Percentiles rank a stretch among this genome's conserved stretches.
phyloP scores from a whole-genome alignment of 1,284 basidiomycete genomes.

The Trametes pubescens region DNA sequence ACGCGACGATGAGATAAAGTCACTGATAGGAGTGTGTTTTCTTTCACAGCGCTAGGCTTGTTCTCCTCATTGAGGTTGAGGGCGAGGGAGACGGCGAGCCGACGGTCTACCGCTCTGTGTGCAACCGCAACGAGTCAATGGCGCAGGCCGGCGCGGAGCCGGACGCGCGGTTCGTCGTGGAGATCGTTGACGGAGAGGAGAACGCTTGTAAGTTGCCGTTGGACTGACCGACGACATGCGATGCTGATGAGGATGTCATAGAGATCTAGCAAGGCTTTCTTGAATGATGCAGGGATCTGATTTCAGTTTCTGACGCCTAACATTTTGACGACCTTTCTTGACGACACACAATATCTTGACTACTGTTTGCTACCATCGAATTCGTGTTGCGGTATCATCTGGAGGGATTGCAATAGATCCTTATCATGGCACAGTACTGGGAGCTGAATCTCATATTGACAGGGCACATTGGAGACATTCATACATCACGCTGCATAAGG shows the following conservation, averaged over 20 bases:
- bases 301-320: too few species aligned
- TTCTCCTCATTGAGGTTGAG: constrained; percentile 32
- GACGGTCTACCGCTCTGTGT: constrained; percentile 24
- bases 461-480: too few species aligned
- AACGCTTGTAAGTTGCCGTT: constrained; percentile 1
- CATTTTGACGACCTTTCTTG: too few species aligned
- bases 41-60: constrained; percentile 23
- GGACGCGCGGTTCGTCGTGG: constrained; percentile 32
- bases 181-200: constrained; percentile 24
- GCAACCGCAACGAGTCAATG: constrained; percentile 33
- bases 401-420: too few species aligned
- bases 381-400: too few species aligned
- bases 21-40: neutral
- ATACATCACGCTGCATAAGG: too few species aligned
- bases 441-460: too few species aligned
- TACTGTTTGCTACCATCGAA: too few species aligned
- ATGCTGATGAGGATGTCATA: neutral
- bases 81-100: constrained; percentile 18
- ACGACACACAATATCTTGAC: too few species aligned
- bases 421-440: too few species aligned
- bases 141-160: constrained; percentile 33
- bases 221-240: neutral
- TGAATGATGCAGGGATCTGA: too few species aligned
- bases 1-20: neutral
- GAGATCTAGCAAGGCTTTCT: neutral